Percentiles rank a stretch among this genome's conserved stretches.
These are phyloP conservation scores for Conoideocrella luteorostrata DNA, from an alignment of 2,329 filamentous ascomycete species.

Conservation along the genomic window DNA sequence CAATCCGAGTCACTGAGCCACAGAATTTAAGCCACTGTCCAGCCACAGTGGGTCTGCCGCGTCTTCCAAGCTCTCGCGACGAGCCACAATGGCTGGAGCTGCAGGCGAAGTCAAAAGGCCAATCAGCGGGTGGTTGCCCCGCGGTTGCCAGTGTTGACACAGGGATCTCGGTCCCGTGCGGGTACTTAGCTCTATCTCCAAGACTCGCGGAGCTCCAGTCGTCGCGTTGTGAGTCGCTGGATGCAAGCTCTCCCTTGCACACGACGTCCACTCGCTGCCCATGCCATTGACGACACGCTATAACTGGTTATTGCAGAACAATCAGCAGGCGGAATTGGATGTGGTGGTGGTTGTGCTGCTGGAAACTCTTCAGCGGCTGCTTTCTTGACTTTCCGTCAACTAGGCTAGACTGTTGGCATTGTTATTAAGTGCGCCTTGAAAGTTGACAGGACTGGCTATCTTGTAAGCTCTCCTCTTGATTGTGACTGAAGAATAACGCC, in stretches of 20 bases:
- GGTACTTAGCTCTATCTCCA: conserved; percentile 14
- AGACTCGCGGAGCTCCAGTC: conserved; percentile 11
- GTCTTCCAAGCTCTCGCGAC: conserved; percentile 15
- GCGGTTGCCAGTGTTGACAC: conserved; percentile 50
- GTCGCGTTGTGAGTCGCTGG: conserved; percentile 17
- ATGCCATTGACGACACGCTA: conserved; percentile 7
- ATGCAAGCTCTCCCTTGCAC: conserved; percentile 3
- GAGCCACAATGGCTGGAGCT: conserved; percentile 21
- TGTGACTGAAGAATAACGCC: too few relatives aligned
- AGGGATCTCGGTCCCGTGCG: conserved; percentile 12
- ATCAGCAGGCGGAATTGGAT: background rate
- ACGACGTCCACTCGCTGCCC: background rate
- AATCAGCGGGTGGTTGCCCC: conserved; percentile 47
- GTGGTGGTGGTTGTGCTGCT: background rate
- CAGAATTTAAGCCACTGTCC: conserved; percentile 7
- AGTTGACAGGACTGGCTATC: too few relatives aligned
- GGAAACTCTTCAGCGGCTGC: background rate
- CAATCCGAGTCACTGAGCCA: conserved; percentile 13
- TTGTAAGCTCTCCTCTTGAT: too few relatives aligned
- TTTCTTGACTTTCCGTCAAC: background rate
- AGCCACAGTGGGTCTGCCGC: conserved; percentile 8
- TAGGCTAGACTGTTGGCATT: too few relatives aligned
- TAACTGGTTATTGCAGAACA: background rate
- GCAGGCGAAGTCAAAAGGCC: conserved; percentile 21
- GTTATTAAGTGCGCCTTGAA: too few relatives aligned